Conservation (phyloP, 2,329 filamentous ascomycete genomes). For the Neonectria ditissima region DNA sequence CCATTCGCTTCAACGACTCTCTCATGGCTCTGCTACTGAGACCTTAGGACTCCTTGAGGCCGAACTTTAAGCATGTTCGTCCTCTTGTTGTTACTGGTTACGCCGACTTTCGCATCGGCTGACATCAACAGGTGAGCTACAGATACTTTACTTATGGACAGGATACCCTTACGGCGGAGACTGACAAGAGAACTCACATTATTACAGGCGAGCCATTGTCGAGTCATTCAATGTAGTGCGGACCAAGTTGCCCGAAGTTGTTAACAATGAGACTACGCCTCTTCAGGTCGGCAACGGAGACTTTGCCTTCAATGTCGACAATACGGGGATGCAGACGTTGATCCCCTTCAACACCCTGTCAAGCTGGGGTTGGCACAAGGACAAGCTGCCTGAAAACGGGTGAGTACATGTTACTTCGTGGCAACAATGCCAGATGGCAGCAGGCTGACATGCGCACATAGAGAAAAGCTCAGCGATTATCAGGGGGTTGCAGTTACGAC, state of each 20-base stretch:
- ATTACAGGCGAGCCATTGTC: no score
- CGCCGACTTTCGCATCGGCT: no score
- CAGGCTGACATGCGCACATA: constrained; percentile 47
- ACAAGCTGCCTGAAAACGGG: constrained; percentile 53
- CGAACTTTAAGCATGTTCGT: no score
- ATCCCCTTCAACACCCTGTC: constrained; percentile 60
- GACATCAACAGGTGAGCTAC: no score
- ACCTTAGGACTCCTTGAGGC: no score
- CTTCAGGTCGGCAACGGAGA: constrained; percentile 65
- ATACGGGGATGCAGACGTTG: constrained; percentile 59
- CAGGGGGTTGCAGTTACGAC: constrained; percentile 33
- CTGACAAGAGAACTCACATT: no score
- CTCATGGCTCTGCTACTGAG: no score
- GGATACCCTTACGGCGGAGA: no score
- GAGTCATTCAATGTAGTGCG: no score
- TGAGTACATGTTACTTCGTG: not conserved
- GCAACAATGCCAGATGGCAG: not conserved
- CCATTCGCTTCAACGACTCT: no score
- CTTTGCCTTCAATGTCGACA: constrained; percentile 61
- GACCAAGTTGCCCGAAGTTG: constrained; percentile 9
- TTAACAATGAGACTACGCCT: constrained; percentile 57
- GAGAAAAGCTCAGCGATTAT: constrained; percentile 11
- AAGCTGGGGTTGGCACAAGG: constrained; percentile 64
- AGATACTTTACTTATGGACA: no score
- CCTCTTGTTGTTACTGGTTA: no score